Base-by-base conservation (phyloP, 2,329 filamentous ascomycete genomes). In the Fusarium newnesense region DNA sequence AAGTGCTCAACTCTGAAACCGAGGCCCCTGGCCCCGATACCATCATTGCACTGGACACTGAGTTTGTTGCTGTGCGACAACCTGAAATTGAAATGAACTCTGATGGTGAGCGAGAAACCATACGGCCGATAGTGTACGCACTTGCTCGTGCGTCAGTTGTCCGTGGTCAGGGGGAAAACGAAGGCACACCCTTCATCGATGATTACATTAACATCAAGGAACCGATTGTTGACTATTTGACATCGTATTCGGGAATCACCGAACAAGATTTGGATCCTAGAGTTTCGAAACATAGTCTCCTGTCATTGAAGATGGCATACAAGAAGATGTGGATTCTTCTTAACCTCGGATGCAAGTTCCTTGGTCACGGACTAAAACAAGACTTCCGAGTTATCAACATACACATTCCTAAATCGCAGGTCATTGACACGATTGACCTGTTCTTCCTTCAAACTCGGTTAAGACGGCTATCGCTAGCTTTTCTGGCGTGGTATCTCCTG, bases 321-420 rank as follows among this genome's bases (percentile, higher is more conserved):
- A 99, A 99, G 84, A 98, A 98, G 81, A 90, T 99, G 36, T 99
- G 97, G 97, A 90, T 98, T 21, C 87, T 99, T 24, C 89, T 99
- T 37, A 99, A 99, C 79, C 87, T 98, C 0, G 96, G 96, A 53
- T 97, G 95, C 83, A 90, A 94, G 71, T 99, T 99, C 80, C 89
- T 99, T 9, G 96, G 96, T 5, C 96, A 99, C 79, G 96, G 96
- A 8, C 87, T 99, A 46, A 94, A 94, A 75, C 96, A 96, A 76
- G 96, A 99, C 82, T 98, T 99, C 84, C 94, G 96, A 60, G 97
- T 97, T 63, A 97, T 97, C 83, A 99, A 99, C 81, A 98, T 99
- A 63, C 94, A 98, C 80, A 93, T 99, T 0, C 96, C 97, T 3
- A 94, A 92, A 79, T 83, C 89, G 7, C 96, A 99, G 81, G 93